Evolutionary conservation across 495 filamentous ascomycete species (phyloP), one percentile per base, ranked within the genome.

Genomic region (Annulohypoxylon bovei): DNA sequence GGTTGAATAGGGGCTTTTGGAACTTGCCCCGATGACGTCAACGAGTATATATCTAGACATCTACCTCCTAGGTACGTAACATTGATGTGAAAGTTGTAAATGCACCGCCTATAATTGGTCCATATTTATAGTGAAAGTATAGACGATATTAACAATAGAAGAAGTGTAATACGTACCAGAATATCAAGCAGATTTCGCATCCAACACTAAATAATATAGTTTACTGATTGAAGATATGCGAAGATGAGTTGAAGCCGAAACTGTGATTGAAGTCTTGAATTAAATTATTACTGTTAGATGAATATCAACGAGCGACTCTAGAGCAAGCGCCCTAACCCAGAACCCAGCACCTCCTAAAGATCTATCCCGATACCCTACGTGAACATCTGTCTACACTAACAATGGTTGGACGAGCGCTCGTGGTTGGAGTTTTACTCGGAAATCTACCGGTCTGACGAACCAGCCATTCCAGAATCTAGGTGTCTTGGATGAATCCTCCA

Each of bases 21-120:
- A 61, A 25, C 28, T 22, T 3, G 28, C 3, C 28, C 12, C 18
- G 22, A 72, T 75, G 73, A 75, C 73, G 73, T 75, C 70, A 72
- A 75, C 47, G 47, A 70, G 32, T 65, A 59, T 22, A 22, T 25
- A 3, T 4, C 30, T 32, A 32, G 4, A 4, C 30, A 32, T 4
- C 30, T 32, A 12, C 20, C 1, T 22, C 28, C 33, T 40, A 5
- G 0, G 27, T 58, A 70, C 61, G 67, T 70, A 70, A 59, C 23
- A 22, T 32, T 53, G 60, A 69, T 46, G 46, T 44, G 54, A 52
- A 52, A 30, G 44, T 23, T 37, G 16, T 30, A n/a, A 6, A 40
- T 40, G 12, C n/a, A 33, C 18, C 7, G 11, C 25, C 23, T 16
- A 32, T 53, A 33, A 32, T 33, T 53, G n/a, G 6, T 2, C 16